phyloP scores from a whole-genome alignment of 495 filamentous ascomycete species.

The Penicillium silybi region DNA sequence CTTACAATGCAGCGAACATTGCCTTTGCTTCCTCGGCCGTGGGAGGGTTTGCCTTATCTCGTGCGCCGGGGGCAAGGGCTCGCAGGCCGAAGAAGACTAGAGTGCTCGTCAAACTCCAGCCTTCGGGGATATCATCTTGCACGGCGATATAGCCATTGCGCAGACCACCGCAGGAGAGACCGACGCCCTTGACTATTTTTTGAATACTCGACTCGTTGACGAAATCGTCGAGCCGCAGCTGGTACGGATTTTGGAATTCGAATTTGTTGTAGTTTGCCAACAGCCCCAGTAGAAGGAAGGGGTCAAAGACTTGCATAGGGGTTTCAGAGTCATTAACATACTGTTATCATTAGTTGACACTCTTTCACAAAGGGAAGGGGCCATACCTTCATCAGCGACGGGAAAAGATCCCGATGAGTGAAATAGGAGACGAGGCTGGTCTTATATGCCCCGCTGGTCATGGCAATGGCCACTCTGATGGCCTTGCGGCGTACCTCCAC shows the following conservation, averaged over 20 bases:
- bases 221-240: slow-evolving; percentile 92
- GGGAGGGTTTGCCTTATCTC: slow-evolving; percentile 47
- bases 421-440: slow-evolving; percentile 93
- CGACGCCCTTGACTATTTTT: slow-evolving; percentile 73
- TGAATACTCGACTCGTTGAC: slow-evolving; percentile 87
- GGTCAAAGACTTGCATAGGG: slow-evolving; percentile 57
- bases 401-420: slow-evolving; percentile 91
- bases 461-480: slow-evolving; percentile 73
- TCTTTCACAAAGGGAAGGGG: background rate
- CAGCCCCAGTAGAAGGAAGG: slow-evolving; percentile 82
- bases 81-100: slow-evolving; percentile 83
- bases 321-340: slow-evolving; percentile 79
- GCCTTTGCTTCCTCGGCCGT: slow-evolving; percentile 71
- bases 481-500: slow-evolving; percentile 75
- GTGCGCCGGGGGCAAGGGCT: slow-evolving; percentile 64
- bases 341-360: slow-evolving; percentile 37
- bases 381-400: slow-evolving; percentile 85
- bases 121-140: slow-evolving; percentile 87
- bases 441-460: slow-evolving; percentile 89
- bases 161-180: slow-evolving; percentile 58
- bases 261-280: slow-evolving; percentile 99
- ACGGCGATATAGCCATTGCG: slow-evolving; percentile 81
- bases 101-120: slow-evolving; percentile 78
- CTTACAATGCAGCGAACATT: slow-evolving; percentile 67
- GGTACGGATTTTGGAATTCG: slow-evolving; percentile 96